These are phyloP conservation scores for Phaeoacremonium minimum DNA, from an alignment of 2,329 filamentous ascomycete species.

Conservation along the genomic window DNA sequence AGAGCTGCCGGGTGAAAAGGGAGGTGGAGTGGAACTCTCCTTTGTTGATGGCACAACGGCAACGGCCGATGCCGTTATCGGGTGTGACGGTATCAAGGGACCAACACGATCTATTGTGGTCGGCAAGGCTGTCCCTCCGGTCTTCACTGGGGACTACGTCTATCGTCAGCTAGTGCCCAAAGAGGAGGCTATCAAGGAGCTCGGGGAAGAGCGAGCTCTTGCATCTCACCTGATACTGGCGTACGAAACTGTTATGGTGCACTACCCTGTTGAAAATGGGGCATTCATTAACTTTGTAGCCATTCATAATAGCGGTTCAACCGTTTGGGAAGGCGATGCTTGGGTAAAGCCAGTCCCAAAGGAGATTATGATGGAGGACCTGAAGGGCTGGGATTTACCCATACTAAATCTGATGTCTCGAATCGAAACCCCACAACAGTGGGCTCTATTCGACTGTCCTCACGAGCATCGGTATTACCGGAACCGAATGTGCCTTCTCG, in stretches of 20 bases:
- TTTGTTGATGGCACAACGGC: constrained; percentile 17
- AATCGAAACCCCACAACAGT: constrained; percentile 1
- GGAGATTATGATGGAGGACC: constrained; percentile 3
- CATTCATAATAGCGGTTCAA: too few relatives aligned
- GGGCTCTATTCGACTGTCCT: constrained; percentile 2
- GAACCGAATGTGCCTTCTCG: constrained; percentile 1
- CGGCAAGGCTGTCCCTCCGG: constrained; percentile 17
- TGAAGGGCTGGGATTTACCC: constrained; percentile 1
- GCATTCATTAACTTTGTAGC: constrained; percentile 10
- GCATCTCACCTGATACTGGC: constrained; percentile 6
- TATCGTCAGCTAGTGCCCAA: constrained; percentile 24
- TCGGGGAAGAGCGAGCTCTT: constrained; percentile 15
- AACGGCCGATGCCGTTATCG: constrained; percentile 16
- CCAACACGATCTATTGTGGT: constrained; percentile 16
- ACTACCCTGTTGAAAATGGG: constrained; percentile 9
- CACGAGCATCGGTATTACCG: not conserved
- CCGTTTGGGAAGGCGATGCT: constrained; percentile 1
- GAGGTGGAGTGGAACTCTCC: constrained; percentile 13
- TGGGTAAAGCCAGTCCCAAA: not conserved
- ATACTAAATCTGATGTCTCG: not conserved
- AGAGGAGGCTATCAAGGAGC: constrained; percentile 15
- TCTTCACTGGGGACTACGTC: constrained; percentile 20
- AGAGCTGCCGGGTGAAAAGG: too few relatives aligned
- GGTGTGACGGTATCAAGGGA: constrained; percentile 20
- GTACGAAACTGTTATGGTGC: not conserved